Evolutionary conservation across 2,329 filamentous ascomycete genomes (phyloP), one percentile per base, ranked within the genome.

Genomic region (Chaetomiaceae sp.): DNA sequence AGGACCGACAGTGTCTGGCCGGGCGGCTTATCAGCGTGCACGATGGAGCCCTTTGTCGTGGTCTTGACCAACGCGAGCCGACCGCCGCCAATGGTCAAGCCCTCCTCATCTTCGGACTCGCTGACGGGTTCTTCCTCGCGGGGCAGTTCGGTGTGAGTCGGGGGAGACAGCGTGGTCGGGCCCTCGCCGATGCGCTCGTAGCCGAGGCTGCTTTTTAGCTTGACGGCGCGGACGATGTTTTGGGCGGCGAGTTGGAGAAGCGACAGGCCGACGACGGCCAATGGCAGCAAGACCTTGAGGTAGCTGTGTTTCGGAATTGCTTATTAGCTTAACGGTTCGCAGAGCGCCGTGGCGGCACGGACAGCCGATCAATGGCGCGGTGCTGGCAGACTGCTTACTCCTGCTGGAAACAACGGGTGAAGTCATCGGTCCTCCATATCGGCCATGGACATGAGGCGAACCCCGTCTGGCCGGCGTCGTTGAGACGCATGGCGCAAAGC

Each of bases 231-330:
- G 55, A 76, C 74, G 59, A 83, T 68, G 62, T 79, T 73, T 65
- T 85, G 82, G 62, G 79, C 66, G 54, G 79, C 62, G 53, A 96
- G 79, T 61, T 84, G 77, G 48, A 88, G 67, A 60, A 91, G 68
- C 6, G 94, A 97, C 23, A 87, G 63, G 58, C 72, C 79, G 69
- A 91, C 82, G 54, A 87, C 77, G 57, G 85, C 72, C 56, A 94
- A 75, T 51, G 94, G 94, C 51, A 97, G 78, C 43, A 95, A 75
- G 56, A 89, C 83, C 70, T 89, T 85, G 50, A 95, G 80, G 69
- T 88, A 91, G 69, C 89, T 92, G 68, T 59, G 47, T 51, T 56
- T 44, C 33, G 23, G 20, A 27, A 33, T 19, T 25, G 20, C 15
- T 17, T 44, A 46, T 54, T 55, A 50, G 50, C 31, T 43, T 22